These are phyloP conservation scores for Leccinum imitatum DNA, from an alignment of 768 basidiomycete species.

Conservation along the genomic window DNA sequence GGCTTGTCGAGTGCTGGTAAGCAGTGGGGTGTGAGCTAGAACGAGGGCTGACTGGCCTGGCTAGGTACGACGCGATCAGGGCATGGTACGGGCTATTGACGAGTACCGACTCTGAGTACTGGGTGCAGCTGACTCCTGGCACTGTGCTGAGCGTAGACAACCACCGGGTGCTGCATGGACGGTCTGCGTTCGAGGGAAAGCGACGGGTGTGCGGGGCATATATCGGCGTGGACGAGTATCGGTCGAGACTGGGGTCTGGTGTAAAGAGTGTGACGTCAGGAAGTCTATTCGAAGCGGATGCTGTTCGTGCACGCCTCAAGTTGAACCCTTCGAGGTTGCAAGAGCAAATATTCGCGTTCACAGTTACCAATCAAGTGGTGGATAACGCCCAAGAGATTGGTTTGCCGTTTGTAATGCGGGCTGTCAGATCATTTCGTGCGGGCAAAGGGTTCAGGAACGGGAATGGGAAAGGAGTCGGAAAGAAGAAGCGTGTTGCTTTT, in stretches of 20 bases:
- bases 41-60: neutral
- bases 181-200: slow-evolving; percentile 85
- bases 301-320: slow-evolving; percentile 50
- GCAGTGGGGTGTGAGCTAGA: neutral
- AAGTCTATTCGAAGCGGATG: slow-evolving; percentile 52
- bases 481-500: slow-evolving; percentile 70
- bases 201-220: slow-evolving; percentile 97
- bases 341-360: slow-evolving; percentile 92
- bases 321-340: slow-evolving; percentile 69
- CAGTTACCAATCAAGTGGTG: slow-evolving; percentile 84
- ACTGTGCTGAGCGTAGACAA: slow-evolving; percentile 87
- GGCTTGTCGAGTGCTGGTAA: slow-evolving; percentile 74
- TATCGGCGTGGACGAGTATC: slow-evolving; percentile 87
- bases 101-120: slow-evolving; percentile 29
- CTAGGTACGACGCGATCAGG: slow-evolving; percentile 77
- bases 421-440: slow-evolving; percentile 48
- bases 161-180: slow-evolving; percentile 90
- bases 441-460: slow-evolving; percentile 39
- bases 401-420: slow-evolving; percentile 74
- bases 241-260: slow-evolving; percentile 59
- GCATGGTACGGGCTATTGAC: slow-evolving; percentile 75
- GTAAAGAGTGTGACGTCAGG: slow-evolving; percentile 17
- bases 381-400: slow-evolving; percentile 78
- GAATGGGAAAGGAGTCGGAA: slow-evolving; percentile 24
- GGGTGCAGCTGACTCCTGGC: too few species aligned